Conservation (phyloP, 1,284 basidiomycete genomes). For the Quambalaria eucalypti region DNA sequence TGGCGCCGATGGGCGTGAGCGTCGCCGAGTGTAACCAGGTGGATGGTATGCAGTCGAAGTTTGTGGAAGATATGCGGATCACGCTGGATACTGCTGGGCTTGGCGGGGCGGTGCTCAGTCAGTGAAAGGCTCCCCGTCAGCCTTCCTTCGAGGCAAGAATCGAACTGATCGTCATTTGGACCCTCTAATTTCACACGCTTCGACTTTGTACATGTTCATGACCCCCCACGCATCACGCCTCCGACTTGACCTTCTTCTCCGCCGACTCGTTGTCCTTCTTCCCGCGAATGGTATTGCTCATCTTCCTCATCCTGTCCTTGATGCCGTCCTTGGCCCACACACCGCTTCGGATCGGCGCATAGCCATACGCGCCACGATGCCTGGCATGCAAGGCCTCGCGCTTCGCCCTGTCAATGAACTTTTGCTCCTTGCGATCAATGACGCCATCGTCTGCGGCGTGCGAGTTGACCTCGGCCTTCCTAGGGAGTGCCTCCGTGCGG, state of each 20-base stretch:
- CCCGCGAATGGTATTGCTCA: neutral
- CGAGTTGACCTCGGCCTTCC: conserved; percentile 52
- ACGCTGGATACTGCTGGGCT: too few relatives aligned
- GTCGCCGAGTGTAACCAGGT: too few relatives aligned
- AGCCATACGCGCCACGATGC: conserved; percentile 43
- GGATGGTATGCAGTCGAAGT: too few relatives aligned
- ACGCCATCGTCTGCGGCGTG: conserved; percentile 51
- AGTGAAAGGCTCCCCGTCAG: too few relatives aligned
- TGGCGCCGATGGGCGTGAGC: too few relatives aligned
- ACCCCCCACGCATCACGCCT: conserved; percentile 1
- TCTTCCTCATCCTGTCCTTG: conserved; percentile 1
- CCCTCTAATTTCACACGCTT: too few relatives aligned
- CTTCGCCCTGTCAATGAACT: conserved; percentile 48
- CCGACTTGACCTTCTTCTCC: conserved; percentile 4
- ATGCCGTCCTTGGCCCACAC: conserved; percentile 34
- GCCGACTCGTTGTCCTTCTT: conserved; percentile 6
- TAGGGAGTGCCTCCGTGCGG: conserved; percentile 36
- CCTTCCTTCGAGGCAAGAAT: too few relatives aligned
- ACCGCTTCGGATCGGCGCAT: conserved; percentile 25
- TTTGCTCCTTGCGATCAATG: conserved; percentile 51
- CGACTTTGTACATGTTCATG: too few relatives aligned
- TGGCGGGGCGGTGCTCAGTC: too few relatives aligned
- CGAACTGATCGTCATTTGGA: too few relatives aligned
- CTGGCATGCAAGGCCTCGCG: conserved; percentile 47
- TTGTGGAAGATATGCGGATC: too few relatives aligned